These are phyloP conservation scores for Wallacemonas sp. DNA, from an alignment of 208 protist genomes.

Conservation along the genomic window DNA sequence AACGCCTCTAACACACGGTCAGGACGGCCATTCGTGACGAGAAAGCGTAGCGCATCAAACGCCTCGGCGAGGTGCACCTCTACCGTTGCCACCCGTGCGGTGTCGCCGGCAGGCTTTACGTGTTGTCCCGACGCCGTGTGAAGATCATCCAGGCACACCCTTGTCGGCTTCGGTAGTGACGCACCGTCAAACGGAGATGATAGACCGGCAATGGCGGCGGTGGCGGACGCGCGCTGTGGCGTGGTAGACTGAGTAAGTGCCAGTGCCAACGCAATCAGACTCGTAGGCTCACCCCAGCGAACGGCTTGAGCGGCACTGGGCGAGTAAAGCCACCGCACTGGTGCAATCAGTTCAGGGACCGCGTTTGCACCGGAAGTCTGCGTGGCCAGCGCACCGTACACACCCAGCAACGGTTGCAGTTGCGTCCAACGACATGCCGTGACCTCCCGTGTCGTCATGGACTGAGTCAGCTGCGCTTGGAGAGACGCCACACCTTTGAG, in stretches of 20 bases:
- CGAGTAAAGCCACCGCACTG: constrained; percentile 2
- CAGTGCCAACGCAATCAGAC: constrained; percentile 38
- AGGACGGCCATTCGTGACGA: constrained; percentile 38
- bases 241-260: constrained; percentile 5
- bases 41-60: constrained; percentile 55
- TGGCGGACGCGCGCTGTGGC: background rate
- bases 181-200: background rate
- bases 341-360: background rate
- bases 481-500: background rate
- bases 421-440: background rate
- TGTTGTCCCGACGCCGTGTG: background rate
- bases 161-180: background rate
- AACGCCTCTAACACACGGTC: constrained; percentile 46
- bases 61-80: constrained; percentile 58
- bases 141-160: background rate
- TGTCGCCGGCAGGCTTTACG: background rate
- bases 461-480: background rate
- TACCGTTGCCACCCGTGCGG: constrained; percentile 29
- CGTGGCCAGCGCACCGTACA: background rate
- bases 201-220: background rate
- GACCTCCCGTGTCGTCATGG: background rate
- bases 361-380: background rate
- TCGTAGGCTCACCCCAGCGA: constrained; percentile 52
- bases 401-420: background rate
- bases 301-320: constrained; percentile 5